Conservation (phyloP, 2,329 filamentous ascomycete genomes). For the Ceratocystis cacaofunesta region DNA sequence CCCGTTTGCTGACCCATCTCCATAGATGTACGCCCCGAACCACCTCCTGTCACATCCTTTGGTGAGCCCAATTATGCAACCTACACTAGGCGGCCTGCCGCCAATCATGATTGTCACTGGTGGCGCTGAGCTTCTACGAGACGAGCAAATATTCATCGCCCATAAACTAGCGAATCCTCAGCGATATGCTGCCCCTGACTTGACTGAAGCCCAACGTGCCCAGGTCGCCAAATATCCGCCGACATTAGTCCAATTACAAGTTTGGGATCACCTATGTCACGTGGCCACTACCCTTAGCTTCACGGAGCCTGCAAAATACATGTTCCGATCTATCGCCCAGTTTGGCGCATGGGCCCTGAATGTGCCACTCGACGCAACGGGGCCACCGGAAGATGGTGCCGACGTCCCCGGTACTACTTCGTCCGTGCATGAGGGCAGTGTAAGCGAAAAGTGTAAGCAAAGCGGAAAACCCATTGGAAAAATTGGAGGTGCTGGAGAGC, state of each 20-base stretch:
- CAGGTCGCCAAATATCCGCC: conserved; percentile 54
- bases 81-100: conserved; percentile 76
- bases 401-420: conserved; percentile 29
- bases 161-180: conserved; percentile 83
- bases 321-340: conserved; percentile 84
- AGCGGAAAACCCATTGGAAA: conserved; percentile 17
- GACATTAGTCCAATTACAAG: conserved; percentile 83
- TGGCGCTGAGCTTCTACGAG: conserved; percentile 74
- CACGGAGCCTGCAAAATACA: conserved; percentile 87
- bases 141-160: conserved; percentile 89
- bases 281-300: conserved; percentile 88
- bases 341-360: conserved; percentile 88
- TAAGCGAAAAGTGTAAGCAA: conserved; percentile 20
- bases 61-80: conserved; percentile 77
- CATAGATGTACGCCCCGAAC: conserved; percentile 64
- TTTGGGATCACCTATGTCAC: conserved; percentile 93
- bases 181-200: conserved; percentile 51
- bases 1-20: conserved; percentile 21
- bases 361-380: conserved; percentile 57
- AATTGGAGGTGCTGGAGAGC: conserved; percentile 75
- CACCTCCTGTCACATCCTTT: conserved; percentile 72
- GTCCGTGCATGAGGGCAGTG: conserved; percentile 28
- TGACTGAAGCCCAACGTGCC: conserved; percentile 47
- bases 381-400: background rate
- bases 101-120: conserved; percentile 77